These are phyloP conservation scores for Hypoxylon fuscum DNA, from an alignment of 495 filamentous ascomycete species.

Conservation along the genomic window DNA sequence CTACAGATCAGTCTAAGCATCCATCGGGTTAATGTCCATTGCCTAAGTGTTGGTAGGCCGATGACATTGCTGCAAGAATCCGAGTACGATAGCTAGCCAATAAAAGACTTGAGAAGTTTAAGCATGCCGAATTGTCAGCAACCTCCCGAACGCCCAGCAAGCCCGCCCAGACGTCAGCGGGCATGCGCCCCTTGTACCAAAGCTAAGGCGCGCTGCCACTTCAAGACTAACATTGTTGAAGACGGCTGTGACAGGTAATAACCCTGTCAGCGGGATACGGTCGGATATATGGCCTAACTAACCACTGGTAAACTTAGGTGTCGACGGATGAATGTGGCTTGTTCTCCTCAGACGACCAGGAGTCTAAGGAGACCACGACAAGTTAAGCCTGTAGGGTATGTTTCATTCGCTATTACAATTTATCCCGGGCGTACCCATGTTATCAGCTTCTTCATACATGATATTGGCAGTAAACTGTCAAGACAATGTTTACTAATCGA, in stretches of 20 bases:
- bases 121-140: slow-evolving; percentile 16
- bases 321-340: slow-evolving; percentile 35
- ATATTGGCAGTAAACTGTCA: slow-evolving; percentile 3
- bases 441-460: not conserved
- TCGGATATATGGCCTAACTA: not conserved
- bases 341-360: slow-evolving; percentile 42
- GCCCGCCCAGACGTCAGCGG: slow-evolving; percentile 44
- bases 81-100: not conserved
- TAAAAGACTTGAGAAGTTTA: not conserved
- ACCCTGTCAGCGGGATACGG: not conserved
- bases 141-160: slow-evolving; percentile 26
- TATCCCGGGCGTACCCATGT: slow-evolving; percentile 3
- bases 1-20: not conserved
- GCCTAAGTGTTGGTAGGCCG: not conserved
- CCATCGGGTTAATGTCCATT: slow-evolving; percentile 26
- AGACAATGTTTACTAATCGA: slow-evolving; percentile 7
- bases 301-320: slow-evolving; percentile 37
- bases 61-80: not conserved
- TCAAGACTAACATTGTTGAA: slow-evolving; percentile 37
- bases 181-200: slow-evolving; percentile 47
- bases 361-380: slow-evolving; percentile 45
- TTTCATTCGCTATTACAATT: not conserved
- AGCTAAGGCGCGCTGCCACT: slow-evolving; percentile 48
- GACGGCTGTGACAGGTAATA: slow-evolving; percentile 43
- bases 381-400: slow-evolving; percentile 37